Evolutionary conservation across 352 stramenopile genomes (phyloP), one percentile per base, ranked within the genome.

Genomic region (Phytophthora meadii): DNA sequence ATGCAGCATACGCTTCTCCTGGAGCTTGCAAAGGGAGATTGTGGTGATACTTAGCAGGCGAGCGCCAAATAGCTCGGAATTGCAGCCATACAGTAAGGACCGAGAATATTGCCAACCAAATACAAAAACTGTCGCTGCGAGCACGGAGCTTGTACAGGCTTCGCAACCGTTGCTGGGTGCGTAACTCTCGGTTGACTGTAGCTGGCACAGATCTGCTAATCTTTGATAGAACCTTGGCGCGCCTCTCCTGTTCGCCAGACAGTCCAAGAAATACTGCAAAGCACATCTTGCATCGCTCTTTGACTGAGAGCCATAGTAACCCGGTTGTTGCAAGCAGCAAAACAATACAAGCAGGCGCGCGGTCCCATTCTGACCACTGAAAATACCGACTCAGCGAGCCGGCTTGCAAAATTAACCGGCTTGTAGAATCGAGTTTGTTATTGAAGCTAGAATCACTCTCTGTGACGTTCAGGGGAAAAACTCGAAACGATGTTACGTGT

Each of bases 51-150:
- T 65, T 41, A 17, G 60, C 36, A 48, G 76, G 66, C 34, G 71
- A 79, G 4, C 68, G 59, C 82, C 82, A 90, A 44, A 90, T 87
- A 5, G 72, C 79, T 15, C 80, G 80, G 14, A 88, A 76, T 49
- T 90, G 82, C 19, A 88, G 55, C 27, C 86, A 72, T 4, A 84
- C 82, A 5, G 65, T 60, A 12, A 70, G 11, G 1, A 86, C 70
- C 0, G 80, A 89, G 2, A 87, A 46, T 11, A 41, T 48, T 10
- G 76, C 70, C 24, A 87, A 56, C 6, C 41, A 32, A 37, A 73
- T 74, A 25, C 76, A 83, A 50, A 68, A 69, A n/a, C 47, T 71
- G 63, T 83, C 78, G 14, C 51, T 76, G 19, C 42, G 52, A 37
- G 65, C 48, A 5, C 76, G 68, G 30, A 79, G 30, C 25, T 77